Percentiles rank a stretch among this genome's conserved stretches.
These are phyloP conservation scores for Rhizopogon parksii DNA, from an alignment of 1,284 basidiomycete genomes.

Conservation along the genomic window DNA sequence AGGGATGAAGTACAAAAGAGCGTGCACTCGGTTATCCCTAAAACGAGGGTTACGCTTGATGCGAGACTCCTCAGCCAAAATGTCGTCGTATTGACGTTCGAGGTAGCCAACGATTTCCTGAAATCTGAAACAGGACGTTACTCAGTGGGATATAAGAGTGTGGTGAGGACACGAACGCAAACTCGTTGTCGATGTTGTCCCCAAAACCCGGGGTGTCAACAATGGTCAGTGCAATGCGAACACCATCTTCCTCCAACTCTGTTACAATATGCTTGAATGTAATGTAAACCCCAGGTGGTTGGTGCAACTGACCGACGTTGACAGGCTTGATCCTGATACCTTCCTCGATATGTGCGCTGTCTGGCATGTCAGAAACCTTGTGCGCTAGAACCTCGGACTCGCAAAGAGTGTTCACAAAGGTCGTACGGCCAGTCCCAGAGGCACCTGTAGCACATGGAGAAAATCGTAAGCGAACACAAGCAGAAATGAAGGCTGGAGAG, in stretches of 20 bases:
- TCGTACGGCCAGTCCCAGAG: constrained; percentile 93
- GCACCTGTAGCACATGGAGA: constrained; percentile 54
- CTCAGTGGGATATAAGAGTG: constrained; percentile 6
- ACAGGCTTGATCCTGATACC: constrained; percentile 94
- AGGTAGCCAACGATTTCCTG: constrained; percentile 96
- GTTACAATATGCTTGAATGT: constrained; percentile 6
- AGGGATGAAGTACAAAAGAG: constrained; percentile 96
- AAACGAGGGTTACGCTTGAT: constrained; percentile 99
- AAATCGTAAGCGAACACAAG: constrained; percentile 8
- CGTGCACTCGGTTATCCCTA: constrained; percentile 95
- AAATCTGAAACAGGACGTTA: constrained; percentile 50
- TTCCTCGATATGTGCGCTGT: constrained; percentile 90
- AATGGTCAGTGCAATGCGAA: constrained; percentile 95
- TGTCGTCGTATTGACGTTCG: constrained; percentile 99
- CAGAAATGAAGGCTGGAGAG: neutral
- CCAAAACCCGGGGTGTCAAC: constrained; percentile 99
- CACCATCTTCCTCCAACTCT: constrained; percentile 99
- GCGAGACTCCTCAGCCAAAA: constrained; percentile 96
- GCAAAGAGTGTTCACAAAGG: constrained; percentile 97
- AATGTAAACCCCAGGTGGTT: neutral
- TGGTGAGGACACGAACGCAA: constrained; percentile 61
- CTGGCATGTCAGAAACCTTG: constrained; percentile 82
- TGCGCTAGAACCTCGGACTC: constrained; percentile 85
- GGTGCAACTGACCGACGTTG: constrained; percentile 74
- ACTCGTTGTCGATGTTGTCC: constrained; percentile 98